Base-by-base conservation (phyloP, 768 basidiomycete genomes). In the Hydnum rufescens region DNA sequence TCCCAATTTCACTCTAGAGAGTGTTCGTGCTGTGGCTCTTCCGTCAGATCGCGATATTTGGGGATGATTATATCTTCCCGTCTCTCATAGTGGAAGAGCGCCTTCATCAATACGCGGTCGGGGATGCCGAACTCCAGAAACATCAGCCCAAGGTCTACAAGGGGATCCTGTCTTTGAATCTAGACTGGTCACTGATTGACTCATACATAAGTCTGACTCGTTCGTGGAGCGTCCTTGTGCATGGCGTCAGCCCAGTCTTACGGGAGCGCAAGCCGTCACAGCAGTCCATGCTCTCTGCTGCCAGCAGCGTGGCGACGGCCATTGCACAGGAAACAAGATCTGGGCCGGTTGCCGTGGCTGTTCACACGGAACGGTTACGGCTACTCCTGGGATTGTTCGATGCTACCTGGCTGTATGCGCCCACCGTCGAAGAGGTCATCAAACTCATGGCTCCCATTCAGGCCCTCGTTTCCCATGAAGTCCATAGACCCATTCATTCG, bases 161-260 rank as follows among this genome's bases (percentile, higher is more conserved):
- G 48, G 71, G 73, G 31, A 66, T 88, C 2, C 68, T 75, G 47
- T 76, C 79, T 1, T 76, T 92, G 63, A 95, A 95, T 63, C 72
- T 89, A 57, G 90, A 92, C 61, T 72, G 90, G 47, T 90, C 88
- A 1, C 67, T 95, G 34, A 70, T 83, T 22, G 82, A 93, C 58
- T 72, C 83, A 0, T 84, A 92, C 62, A 75, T 74, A 2, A 67
- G 76, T 1, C 69, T 88, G 43, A 74, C 81, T 0, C 76, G 83
- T 53, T 74, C 87, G 3, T 93, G 86, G 86, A 77, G 79, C 49
- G 69, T 71, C 43, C 64, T 93, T 42, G 68, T 89, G 42, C 73
- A 75, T 39, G 75, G 77, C 26, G 74, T 73, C 1, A 77, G 83
- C 53, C 59, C 63, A n/a, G 60, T 67, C 8, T 70, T 81, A 8